Conservation (phyloP, 495 filamentous ascomycete species). For the Aspergillus cavernicola region DNA sequence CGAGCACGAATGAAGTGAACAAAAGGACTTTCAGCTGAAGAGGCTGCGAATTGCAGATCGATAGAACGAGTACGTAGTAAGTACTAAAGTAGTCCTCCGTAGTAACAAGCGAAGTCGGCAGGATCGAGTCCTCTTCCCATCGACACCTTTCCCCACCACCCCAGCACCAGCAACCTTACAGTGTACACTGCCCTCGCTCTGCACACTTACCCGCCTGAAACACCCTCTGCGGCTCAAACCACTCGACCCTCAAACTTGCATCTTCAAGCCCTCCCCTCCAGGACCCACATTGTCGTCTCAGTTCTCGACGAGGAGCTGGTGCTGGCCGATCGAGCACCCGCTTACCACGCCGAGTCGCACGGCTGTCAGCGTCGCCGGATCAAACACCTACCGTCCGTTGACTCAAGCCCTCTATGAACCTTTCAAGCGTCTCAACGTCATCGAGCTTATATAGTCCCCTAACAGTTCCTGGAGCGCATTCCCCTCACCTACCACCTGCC, state of each 20-base stretch:
- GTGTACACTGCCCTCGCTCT: no score
- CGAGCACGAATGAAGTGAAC: neutral
- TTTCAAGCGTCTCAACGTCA: conserved; percentile 21
- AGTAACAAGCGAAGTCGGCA: conserved; percentile 8
- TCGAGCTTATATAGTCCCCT: conserved; percentile 32
- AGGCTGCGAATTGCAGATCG: conserved; percentile 5
- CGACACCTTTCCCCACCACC: conserved; percentile 19
- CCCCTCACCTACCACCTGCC: conserved; percentile 32
- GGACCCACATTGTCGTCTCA: conserved; percentile 5
- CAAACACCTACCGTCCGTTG: conserved; percentile 5
- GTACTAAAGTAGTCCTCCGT: no score
- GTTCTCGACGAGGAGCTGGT: neutral
- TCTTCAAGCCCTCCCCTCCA: neutral
- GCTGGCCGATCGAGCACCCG: conserved; percentile 3
- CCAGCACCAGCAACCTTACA: conserved; percentile 17
- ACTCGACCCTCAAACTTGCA: neutral
- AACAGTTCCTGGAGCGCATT: conserved; percentile 27
- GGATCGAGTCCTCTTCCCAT: conserved; percentile 3
- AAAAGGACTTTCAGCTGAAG: no score
- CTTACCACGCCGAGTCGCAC: conserved; percentile 15
- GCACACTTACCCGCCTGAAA: neutral
- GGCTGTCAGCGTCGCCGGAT: conserved; percentile 11
- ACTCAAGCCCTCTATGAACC: conserved; percentile 30
- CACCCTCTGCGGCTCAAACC: neutral
- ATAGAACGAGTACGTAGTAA: no score